Conservation (phyloP, 441 rosid genomes). For the Melastoma candidum region DNA sequence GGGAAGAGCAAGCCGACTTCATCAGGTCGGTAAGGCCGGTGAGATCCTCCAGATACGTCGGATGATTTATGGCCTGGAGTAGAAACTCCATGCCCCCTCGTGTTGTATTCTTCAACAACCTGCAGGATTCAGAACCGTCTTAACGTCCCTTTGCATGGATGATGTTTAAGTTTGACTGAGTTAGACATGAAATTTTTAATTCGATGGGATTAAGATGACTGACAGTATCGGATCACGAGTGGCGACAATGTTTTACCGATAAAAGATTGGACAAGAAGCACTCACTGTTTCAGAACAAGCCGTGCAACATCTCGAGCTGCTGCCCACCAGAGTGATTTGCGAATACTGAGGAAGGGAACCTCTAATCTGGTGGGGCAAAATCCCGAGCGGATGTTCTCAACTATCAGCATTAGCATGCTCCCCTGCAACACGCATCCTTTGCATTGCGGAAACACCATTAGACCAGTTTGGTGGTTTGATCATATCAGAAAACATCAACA, state of each 20-base stretch:
- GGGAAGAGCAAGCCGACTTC: slow-evolving; percentile 55
- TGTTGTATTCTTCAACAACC: slow-evolving; percentile 68
- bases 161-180: too few relatives aligned
- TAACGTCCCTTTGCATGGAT: too few relatives aligned
- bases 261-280: not conserved
- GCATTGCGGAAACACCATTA: slow-evolving; percentile 7
- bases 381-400: slow-evolving; percentile 67
- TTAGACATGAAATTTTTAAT: not conserved
- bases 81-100: slow-evolving; percentile 63
- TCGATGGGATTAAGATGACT: not conserved
- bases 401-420: slow-evolving; percentile 40
- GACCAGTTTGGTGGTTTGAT: slow-evolving; percentile 5
- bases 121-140: slow-evolving; percentile 16
- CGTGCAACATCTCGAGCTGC: slow-evolving; percentile 76
- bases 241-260: not conserved
- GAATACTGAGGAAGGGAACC: slow-evolving; percentile 80
- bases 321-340: slow-evolving; percentile 72
- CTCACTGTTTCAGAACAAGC: slow-evolving; percentile 85
- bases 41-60: slow-evolving; percentile 90
- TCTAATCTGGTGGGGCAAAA: slow-evolving; percentile 90
- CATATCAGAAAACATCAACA: not conserved
- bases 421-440: slow-evolving; percentile 58
- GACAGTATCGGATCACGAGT: not conserved
- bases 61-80: slow-evolving; percentile 79
- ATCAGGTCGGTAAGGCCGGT: slow-evolving; percentile 84